These are phyloP conservation scores for Sideroxylon spinosum DNA, from an alignment of 179 eudicot genomes.

Conservation along the genomic window DNA sequence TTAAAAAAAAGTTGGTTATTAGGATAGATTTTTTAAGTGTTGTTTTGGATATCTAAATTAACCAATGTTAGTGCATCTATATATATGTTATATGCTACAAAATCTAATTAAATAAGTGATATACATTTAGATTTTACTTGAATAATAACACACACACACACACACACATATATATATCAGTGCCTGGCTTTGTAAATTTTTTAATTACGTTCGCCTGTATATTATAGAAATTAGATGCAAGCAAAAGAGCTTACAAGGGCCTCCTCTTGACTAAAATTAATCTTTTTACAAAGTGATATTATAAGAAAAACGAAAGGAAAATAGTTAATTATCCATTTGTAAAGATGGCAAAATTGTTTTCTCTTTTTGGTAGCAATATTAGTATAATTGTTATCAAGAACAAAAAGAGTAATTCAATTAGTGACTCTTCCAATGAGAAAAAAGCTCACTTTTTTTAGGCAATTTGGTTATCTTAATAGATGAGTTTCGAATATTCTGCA, in stretches of 20 bases:
- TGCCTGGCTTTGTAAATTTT: background rate
- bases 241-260: background rate
- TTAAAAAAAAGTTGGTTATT: background rate
- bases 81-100: background rate
- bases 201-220: no score
- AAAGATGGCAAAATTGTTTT: background rate
- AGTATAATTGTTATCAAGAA: no score
- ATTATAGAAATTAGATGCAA: no score
- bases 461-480: background rate
- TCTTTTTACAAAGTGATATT: no score
- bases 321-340: no score
- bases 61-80: background rate
- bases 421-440: background rate
- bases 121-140: background rate
- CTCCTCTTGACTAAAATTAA: no score
- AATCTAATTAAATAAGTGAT: no score
- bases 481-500: no score
- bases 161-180: background rate
- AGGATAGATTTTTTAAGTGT: background rate
- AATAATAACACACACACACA: no score
- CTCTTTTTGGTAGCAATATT: no score
- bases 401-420: background rate
- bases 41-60: background rate
- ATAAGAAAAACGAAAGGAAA: no score
- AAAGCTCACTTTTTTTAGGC: no score